Evolutionary conservation across 2,329 filamentous ascomycete species (phyloP), one percentile per base, ranked within the genome.

Genomic region (Alternaria alternata): DNA sequence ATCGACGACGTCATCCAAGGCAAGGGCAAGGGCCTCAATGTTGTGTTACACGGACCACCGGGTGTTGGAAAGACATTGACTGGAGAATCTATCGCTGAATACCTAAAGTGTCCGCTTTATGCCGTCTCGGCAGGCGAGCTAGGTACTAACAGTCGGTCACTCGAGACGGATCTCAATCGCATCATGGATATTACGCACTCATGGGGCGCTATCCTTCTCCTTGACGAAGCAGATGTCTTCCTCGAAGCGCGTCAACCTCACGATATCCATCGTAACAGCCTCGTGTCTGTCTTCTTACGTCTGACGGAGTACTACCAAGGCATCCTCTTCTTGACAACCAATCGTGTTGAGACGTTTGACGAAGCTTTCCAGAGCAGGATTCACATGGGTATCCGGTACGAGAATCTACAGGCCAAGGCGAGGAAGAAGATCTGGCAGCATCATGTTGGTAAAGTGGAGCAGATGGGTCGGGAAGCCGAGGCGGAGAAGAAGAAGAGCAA

Each of bases 281-380:
- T 95, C 1, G 93, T 96, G 53, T 92, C 89, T 75, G 92, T 96
- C 70, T 97, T 97, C 82, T 82, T 97, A 3, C 88, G 93, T 0
- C 84, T 94, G 57, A 83, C 97, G 0, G 94, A 97, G 78, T 97
- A 96, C 77, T 96, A 96, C 80, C 91, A 96, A 73, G 93, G 93
- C 3, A 96, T 96, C 54, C 78, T 96, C 5, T 96, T 97, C 81
- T 79, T 97, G 26, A 97, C 93, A 0, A 96, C 93, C 3, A 96
- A 96, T 75, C 88, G 93, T 1, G 92, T 96, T 1, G 87, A 91
- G 81, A 94, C 91, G 0, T 96, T 97, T 71, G 93, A 97, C 69
- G 92, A 95, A 63, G 93, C 93, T 0, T 96, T 96, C 83, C 91
- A 95, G 74, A 48, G 46, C 18, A 88, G 93, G 24, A 96, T 96